A percentile compares a stretch with the other conserved stretches of the same genome.
These are phyloP conservation scores for Sordaria brevicollis DNA, from an alignment of 495 filamentous ascomycete genomes.

Conservation along the genomic window DNA sequence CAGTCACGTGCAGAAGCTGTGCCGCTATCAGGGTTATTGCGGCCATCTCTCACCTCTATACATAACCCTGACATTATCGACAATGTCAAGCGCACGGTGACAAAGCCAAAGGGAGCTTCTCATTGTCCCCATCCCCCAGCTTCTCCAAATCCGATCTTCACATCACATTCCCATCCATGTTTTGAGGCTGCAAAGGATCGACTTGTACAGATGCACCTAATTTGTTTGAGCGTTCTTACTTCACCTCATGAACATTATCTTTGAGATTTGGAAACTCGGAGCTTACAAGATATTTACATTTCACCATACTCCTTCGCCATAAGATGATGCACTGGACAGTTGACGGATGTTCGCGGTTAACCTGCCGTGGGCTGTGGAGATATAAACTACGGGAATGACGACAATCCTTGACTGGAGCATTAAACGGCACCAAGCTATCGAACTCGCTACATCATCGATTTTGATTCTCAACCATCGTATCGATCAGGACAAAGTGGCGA, in stretches of 20 bases:
- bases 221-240: neutral
- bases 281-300: neutral
- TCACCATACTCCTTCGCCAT: neutral
- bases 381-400: neutral
- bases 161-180: neutral
- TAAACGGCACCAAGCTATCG: neutral
- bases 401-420: neutral
- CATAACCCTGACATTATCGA: neutral
- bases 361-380: neutral
- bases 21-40: neutral
- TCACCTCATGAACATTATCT: neutral
- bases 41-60: neutral
- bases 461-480: neutral
- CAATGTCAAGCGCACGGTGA: neutral
- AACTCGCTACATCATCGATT: neutral
- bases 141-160: neutral
- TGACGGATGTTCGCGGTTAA: neutral
- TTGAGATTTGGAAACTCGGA: neutral
- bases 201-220: neutral
- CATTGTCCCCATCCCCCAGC: neutral
- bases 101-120: neutral
- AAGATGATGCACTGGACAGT: neutral
- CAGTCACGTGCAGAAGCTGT: slow-evolving; percentile 11
- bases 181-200: neutral
- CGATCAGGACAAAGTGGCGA: neutral